phyloP scores from a whole-genome alignment of 305 asterid genomes.

The Fraxinus greggii region DNA sequence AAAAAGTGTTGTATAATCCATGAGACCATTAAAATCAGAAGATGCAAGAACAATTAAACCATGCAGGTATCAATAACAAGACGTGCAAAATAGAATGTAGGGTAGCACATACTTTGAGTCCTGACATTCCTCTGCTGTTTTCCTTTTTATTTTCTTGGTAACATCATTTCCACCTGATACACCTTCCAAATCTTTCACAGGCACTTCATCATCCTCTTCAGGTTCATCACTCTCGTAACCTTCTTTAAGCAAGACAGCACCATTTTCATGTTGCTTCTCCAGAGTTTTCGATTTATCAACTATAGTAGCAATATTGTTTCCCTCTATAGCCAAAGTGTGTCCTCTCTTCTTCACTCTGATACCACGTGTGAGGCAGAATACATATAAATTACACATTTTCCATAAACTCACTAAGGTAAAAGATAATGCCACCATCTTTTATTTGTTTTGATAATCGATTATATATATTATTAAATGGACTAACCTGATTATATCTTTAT shows the following conservation, averaged over 20 bases:
- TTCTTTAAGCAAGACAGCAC: constrained; percentile 54
- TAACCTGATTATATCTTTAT: constrained; percentile 71
- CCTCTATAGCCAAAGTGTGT: constrained; percentile 38
- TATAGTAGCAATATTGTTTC: constrained; percentile 33
- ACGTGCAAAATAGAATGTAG: constrained; percentile 2
- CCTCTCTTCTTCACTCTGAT: constrained; percentile 69
- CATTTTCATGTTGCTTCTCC: constrained; percentile 44
- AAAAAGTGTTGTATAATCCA: constrained; percentile 8
- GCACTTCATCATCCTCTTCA: constrained; percentile 35
- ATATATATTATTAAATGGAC: constrained; percentile 13
- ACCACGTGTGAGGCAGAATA: constrained; percentile 4
- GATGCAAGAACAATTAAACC: constrained; percentile 14
- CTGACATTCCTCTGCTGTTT: constrained; percentile 50
- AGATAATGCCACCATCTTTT: background rate
- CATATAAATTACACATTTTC: constrained; percentile 13
- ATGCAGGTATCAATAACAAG: background rate
- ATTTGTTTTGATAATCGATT: background rate
- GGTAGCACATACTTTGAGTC: constrained; percentile 47
- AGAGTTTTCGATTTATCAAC: constrained; percentile 39
- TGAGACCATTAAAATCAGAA: constrained; percentile 6
- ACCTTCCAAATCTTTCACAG: constrained; percentile 33
- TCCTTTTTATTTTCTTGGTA: constrained; percentile 58
- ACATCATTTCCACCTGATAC: constrained; percentile 35
- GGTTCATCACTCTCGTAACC: constrained; percentile 56
- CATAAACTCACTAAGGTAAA: constrained; percentile 20